Evolutionary conservation across 768 basidiomycete species (phyloP), one percentile per base, ranked within the genome.

Genomic region (Termitomyces eurrhizus): DNA sequence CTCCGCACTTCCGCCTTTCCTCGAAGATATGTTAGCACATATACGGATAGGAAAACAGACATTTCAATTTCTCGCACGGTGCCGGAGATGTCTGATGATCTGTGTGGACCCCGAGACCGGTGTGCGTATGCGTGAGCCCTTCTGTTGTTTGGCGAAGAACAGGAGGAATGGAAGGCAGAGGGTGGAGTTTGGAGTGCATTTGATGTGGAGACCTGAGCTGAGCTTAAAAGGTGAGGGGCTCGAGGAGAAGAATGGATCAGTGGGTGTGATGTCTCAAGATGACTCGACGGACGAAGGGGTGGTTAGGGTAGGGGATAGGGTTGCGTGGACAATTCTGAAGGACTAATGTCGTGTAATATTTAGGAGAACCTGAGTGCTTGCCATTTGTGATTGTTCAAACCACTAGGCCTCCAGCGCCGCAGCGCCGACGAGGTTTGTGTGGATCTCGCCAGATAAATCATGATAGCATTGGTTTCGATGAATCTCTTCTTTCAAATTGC

Each of bases 181-280:
- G 54, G 60, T 64, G 7, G 64, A 64, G 54, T 64, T 64, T 62
- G 64, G 64, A 4, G 29, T 64, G 11, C 64, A 64, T 57, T 29
- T 64, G 55, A 59, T 50, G 45, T 64, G 64, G 64, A 52, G 58
- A 21, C n/a, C 42, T 3, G 64, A 62, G 16, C 49, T 62, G 61
- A 57, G 50, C 3, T 35, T 18, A 7, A 7, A 37, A 53, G 36
- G 24, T 3, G 52, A 26, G 29, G 13, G 14, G 13, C 7, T 29
- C 16, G 46, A 29, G 18, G 32, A 33, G 49, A 33, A 53, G 18
- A 3, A n/a, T 29, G 14, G 33, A 9, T 12, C 21, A 29, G 52
- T 52, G 41, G 48, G 18, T 5, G 3, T 32, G 41, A 24, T 35
- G 16, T 49, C 48, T 14, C 16, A 14, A 49, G 48, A 49, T 49